Percentiles rank a stretch among this genome's conserved stretches.
phyloP scores from a whole-genome alignment of 2,329 filamentous ascomycete genomes.

The Graphilbum fragrans region DNA sequence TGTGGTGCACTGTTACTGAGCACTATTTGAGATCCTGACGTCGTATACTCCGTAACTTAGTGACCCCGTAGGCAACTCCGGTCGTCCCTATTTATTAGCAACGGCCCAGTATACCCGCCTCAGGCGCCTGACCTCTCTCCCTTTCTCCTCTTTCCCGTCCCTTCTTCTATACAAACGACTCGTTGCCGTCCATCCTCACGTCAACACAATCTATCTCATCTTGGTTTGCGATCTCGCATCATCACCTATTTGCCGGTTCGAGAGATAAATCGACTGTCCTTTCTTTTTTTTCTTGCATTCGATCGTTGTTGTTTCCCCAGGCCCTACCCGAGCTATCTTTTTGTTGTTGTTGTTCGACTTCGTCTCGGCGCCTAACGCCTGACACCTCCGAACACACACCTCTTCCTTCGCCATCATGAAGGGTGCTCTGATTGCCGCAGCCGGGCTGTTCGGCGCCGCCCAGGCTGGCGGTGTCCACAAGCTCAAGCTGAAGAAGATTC shows the following conservation, averaged over 20 bases:
- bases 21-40: no score
- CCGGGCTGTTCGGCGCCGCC: conserved; percentile 69
- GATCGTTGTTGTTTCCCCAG: no score
- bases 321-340: no score
- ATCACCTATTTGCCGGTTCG: no score
- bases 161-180: not conserved
- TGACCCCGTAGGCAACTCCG: no score
- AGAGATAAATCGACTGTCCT: not conserved
- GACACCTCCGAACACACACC: not conserved
- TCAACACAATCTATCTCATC: not conserved
- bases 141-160: not conserved
- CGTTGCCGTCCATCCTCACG: not conserved
- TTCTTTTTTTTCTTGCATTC: not conserved
- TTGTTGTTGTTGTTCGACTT: not conserved
- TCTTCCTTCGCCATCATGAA: conserved; percentile 53
- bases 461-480: conserved; percentile 74
- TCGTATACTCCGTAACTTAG: no score
- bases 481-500: conserved; percentile 96
- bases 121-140: no score
- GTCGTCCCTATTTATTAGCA: no score
- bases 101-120: no score
- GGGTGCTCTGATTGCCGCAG: conserved; percentile 60
- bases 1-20: no score
- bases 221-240: not conserved
- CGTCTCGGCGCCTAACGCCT: not conserved